These are phyloP conservation scores for Galerina marginata DNA, from an alignment of 768 basidiomycete genomes.

Conservation along the genomic window DNA sequence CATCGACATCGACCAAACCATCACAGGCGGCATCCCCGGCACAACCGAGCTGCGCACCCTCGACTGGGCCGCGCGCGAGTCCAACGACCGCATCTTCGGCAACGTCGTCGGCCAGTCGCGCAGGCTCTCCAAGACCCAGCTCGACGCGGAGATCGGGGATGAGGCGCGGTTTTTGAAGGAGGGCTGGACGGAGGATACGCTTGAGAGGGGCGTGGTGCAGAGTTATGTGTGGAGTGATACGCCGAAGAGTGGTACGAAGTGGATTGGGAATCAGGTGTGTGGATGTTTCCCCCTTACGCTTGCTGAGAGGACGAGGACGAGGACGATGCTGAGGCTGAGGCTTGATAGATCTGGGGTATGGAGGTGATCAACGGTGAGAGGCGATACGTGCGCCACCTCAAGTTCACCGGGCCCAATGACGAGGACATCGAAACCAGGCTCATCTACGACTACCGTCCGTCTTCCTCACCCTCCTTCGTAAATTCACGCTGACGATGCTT, in stretches of 20 bases:
- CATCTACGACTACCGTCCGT: conserved; percentile 73
- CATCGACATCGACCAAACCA: conserved; percentile 68
- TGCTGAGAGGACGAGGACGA: too few species aligned
- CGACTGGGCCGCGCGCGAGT: conserved; percentile 54
- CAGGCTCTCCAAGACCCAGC: conserved; percentile 27
- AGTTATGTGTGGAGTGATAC: conserved; percentile 64
- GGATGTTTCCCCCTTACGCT: conserved; percentile 42
- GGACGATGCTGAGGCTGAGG: too few species aligned
- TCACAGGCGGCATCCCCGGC: conserved; percentile 66
- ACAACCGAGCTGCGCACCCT: conserved; percentile 61
- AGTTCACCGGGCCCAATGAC: conserved; percentile 64
- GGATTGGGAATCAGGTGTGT: conserved; percentile 69
- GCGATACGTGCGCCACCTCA: conserved; percentile 62
- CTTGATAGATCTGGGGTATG: conserved; percentile 75
- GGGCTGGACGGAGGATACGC: conserved; percentile 51
- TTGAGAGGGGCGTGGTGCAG: conserved; percentile 51
- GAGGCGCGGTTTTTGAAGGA: conserved; percentile 51
- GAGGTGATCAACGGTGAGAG: conserved; percentile 62
- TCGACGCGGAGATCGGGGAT: conserved; percentile 39
- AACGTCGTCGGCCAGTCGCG: conserved; percentile 57
- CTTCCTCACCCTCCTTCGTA: neutral
- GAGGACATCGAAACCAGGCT: conserved; percentile 62
- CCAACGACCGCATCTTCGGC: conserved; percentile 69
- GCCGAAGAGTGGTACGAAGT: conserved; percentile 59
- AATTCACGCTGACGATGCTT: too few species aligned